Evolutionary conservation across 2,329 filamentous ascomycete species (phyloP).

Genomic region (Westerdykella aurantiaca): DNA sequence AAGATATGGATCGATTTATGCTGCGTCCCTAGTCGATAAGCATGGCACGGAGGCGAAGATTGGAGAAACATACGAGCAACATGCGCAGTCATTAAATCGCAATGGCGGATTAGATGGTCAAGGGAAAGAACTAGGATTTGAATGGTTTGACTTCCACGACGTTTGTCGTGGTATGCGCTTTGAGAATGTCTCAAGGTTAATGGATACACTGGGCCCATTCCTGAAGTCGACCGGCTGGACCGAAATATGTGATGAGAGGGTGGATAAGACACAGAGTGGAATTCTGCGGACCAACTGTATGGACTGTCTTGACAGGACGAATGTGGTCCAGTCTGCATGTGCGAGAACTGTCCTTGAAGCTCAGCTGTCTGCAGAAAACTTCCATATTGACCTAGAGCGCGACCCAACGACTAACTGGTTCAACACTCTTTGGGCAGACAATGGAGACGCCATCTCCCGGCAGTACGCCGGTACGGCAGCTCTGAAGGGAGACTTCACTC

Average conservation of each 20-base stretch:
- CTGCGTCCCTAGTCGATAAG: conserved; percentile 83
- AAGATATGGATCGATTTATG: conserved; percentile 70
- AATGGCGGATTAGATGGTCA: conserved; percentile 45
- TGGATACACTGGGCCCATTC: conserved; percentile 63
- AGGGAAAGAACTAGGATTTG: conserved; percentile 57
- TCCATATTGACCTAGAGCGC: conserved; percentile 65
- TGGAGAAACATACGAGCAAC: conserved; percentile 69
- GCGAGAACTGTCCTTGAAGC: conserved; percentile 74
- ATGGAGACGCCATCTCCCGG: conserved; percentile 90
- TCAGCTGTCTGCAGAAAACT: conserved; percentile 70
- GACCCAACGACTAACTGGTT: conserved; percentile 88
- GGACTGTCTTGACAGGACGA: conserved; percentile 95
- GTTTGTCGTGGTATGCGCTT: conserved; percentile 96
- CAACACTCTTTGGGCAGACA: conserved; percentile 95
- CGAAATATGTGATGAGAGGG: conserved; percentile 45
- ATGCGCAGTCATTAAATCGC: conserved; percentile 62
- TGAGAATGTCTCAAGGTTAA: conserved; percentile 79
- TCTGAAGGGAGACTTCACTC: conserved; percentile 93
- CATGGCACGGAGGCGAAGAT: conserved; percentile 75
- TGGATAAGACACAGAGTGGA: conserved; percentile 56
- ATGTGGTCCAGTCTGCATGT: conserved; percentile 90
- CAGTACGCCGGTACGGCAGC: conserved; percentile 95
- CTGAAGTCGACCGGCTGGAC: conserved; percentile 69
- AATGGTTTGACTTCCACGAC: conserved; percentile 97
- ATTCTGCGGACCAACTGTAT: conserved; percentile 95